These are phyloP conservation scores for Dothidotthia symphoricarpi DNA, from an alignment of 2,329 filamentous ascomycete species.

Conservation along the genomic window DNA sequence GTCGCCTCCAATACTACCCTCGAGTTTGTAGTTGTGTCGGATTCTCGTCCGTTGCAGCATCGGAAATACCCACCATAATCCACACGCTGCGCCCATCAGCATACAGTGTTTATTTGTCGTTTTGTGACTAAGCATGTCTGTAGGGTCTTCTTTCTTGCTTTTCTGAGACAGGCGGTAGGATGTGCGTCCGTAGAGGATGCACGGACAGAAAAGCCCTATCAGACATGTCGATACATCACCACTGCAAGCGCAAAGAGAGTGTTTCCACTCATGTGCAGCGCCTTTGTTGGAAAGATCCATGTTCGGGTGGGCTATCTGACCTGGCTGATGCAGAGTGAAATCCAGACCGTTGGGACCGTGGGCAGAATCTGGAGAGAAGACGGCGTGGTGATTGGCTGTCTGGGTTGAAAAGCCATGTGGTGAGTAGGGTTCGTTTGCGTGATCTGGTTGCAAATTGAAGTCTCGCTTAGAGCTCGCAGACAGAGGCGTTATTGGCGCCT, in stretches of 20 bases:
- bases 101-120: constrained; percentile 44
- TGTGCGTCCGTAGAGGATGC: constrained; percentile 46
- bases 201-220: constrained; percentile 45
- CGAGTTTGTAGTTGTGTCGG: constrained; percentile 46
- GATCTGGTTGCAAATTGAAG: constrained; percentile 13
- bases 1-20: constrained; percentile 40
- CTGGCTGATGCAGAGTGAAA: constrained; percentile 38
- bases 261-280: constrained; percentile 29
- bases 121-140: constrained; percentile 40
- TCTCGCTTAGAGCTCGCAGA: constrained; percentile 25
- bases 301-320: constrained; percentile 45
- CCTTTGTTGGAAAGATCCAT: constrained; percentile 29
- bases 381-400: constrained; percentile 25
- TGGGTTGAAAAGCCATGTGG: constrained; percentile 32
- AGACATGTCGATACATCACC: constrained; percentile 40
- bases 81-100: constrained; percentile 39
- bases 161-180: constrained; percentile 45
- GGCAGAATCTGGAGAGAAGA: constrained; percentile 40
- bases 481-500: constrained; percentile 33
- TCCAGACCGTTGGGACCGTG: constrained; percentile 43
- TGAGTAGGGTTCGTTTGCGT: constrained; percentile 31
- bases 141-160: constrained; percentile 40
- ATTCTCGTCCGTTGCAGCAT: constrained; percentile 41
- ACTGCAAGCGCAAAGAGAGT: constrained; percentile 36
- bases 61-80: constrained; percentile 41